Evolutionary conservation across 169 alveolate species (phyloP).

Genomic region (Plasmodium vivax): DNA sequence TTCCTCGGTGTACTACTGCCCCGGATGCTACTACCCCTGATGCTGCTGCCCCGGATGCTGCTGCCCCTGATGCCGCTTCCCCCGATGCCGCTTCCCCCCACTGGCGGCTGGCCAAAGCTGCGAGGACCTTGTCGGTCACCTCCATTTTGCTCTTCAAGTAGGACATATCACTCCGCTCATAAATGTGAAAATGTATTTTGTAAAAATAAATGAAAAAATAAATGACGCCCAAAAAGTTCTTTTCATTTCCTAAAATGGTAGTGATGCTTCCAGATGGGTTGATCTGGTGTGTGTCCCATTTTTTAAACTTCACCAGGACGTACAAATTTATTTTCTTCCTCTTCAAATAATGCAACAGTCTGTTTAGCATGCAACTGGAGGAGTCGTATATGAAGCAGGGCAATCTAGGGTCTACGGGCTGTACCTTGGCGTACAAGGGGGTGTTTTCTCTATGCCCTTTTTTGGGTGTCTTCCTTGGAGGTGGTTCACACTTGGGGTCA

Average conservation of each 20-base stretch:
- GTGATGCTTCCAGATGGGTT: conserved; percentile 62
- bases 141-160: conserved; percentile 17
- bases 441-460: background rate
- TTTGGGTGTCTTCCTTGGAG: background rate
- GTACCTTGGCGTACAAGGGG: conserved; percentile 34
- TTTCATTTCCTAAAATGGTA: conserved; percentile 67
- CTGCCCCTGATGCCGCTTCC: background rate
- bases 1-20: background rate
- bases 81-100: background rate
- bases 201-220: conserved; percentile 58
- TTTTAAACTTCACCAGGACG: conserved; percentile 45
- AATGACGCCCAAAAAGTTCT: conserved; percentile 50
- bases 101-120: conserved; percentile 18
- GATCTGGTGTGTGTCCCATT: conserved; percentile 61
- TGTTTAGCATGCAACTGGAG: background rate
- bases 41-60: background rate
- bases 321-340: conserved; percentile 44
- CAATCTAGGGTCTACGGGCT: conserved; percentile 29
- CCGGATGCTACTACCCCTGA: background rate
- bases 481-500: background rate
- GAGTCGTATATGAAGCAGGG: conserved; percentile 68
- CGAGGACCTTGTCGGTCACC: conserved; percentile 8
- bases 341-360: conserved; percentile 15
- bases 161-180: conserved; percentile 19
- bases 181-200: conserved; percentile 49